Conservation (phyloP, 1,139 yeast species). For the Suhomyces kunorum region DNA sequence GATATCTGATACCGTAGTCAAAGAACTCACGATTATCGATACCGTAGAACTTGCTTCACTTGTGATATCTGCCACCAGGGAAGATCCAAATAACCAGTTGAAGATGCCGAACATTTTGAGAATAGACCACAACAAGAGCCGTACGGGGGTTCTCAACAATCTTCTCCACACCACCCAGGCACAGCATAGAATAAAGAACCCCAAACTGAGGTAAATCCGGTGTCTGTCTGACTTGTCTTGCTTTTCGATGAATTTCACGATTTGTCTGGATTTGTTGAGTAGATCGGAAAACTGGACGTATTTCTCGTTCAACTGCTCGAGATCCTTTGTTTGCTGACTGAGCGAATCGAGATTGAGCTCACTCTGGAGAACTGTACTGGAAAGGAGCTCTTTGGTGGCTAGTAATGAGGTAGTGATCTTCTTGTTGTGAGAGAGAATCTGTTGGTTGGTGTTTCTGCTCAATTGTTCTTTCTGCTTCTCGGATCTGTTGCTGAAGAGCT, state of each 20-base stretch:
- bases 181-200: constrained; percentile 57
- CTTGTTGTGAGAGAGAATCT: constrained; percentile 49
- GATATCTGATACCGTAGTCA: too few relatives aligned
- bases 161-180: constrained; percentile 68
- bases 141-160: constrained; percentile 56
- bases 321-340: constrained; percentile 57
- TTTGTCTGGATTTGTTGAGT: constrained; percentile 53
- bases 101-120: constrained; percentile 49
- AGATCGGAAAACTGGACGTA: constrained; percentile 57
- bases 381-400: constrained; percentile 55
- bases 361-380: constrained; percentile 58
- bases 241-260: constrained; percentile 65
- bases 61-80: neutral
- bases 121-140: constrained; percentile 58
- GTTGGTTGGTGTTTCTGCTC: constrained; percentile 18
- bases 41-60: neutral
- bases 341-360: constrained; percentile 62
- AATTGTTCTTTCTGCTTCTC: constrained; percentile 3
- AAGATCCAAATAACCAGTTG: constrained; percentile 16
- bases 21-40: neutral
- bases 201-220: constrained; percentile 58
- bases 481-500: constrained; percentile 13
- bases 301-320: constrained; percentile 50
- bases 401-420: constrained; percentile 55
- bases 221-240: constrained; percentile 66